These are phyloP conservation scores for Heracleum sosnowskyi DNA, from an alignment of 129 eudicot genomes.

Conservation along the genomic window DNA sequence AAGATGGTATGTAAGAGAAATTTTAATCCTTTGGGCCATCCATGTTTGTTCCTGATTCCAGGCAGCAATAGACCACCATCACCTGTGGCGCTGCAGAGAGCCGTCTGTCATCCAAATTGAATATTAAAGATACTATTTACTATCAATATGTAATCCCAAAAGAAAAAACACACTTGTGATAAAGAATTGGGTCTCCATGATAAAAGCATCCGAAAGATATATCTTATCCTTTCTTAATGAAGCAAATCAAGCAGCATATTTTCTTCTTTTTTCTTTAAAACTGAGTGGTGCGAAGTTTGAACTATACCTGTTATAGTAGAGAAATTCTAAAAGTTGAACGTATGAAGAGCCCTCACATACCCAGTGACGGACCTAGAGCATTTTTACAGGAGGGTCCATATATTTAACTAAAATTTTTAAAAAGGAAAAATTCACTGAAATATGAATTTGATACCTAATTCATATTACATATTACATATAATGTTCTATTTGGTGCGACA, in stretches of 20 bases:
- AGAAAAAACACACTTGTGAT: neutral
- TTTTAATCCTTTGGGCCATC: too few species aligned
- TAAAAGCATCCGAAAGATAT: neutral
- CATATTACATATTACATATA: too few species aligned
- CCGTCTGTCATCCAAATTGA: neutral
- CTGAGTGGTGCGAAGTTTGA: neutral
- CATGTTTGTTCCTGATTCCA: too few species aligned
- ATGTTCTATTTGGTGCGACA: too few species aligned
- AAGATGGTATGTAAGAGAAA: neutral
- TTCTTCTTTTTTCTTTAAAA: too few species aligned
- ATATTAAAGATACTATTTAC: neutral
- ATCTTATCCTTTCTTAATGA: neutral
- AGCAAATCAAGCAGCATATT: slow-evolving; percentile 3
- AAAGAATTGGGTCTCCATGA: neutral
- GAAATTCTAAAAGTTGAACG: neutral
- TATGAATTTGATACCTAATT: too few species aligned
- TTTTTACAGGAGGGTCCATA: too few species aligned
- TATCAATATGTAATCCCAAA: too few species aligned
- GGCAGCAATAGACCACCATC: neutral
- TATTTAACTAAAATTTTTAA: too few species aligned
- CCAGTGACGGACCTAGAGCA: too few species aligned
- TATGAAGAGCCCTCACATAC: too few species aligned
- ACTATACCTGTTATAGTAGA: neutral
- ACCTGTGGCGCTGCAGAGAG: neutral
- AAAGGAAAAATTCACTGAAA: too few species aligned